Evolutionary conservation across 2,329 filamentous ascomycete species (phyloP), one percentile per base, ranked within the genome.

Genomic region (Neofusicoccum sp.): DNA sequence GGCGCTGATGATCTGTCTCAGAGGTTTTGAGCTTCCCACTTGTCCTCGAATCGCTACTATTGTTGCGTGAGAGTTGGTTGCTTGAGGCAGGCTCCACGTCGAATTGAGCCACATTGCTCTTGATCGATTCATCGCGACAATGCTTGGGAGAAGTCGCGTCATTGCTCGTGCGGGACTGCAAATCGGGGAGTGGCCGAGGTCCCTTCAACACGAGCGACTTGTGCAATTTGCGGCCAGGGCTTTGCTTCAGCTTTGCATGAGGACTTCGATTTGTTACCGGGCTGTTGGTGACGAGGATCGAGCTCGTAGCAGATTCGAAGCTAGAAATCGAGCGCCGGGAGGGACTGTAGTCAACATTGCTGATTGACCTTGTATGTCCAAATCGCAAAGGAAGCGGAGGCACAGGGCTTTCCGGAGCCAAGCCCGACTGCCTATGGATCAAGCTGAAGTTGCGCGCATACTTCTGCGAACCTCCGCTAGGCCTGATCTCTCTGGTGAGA

Each of bases 331-430:
- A 79, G 16, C 70, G 64, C 36, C 71, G 70, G 0, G 76, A 76
- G 2, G 77, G 68, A 33, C 66, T 70, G 12, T 67, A 67, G 11
- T 65, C 68, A 6, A 73, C 63, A 24, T 69, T 60, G 61, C 67
- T 69, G n/a, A 64, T 63, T 33, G 65, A 63, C n/a, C 61, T 62
- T 9, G 58, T 61, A 41, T 67, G 64, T 9, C 62, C 67, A 41
- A 70, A 72, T 57, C 67, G 70, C 8, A 74, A 66, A 20, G 78
- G 78, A 7, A 80, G 64, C 14, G 78, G 76, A 14, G 78, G 78
- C 0, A 80, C 68, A 8, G 76, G 76, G 12, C 71, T 70, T 30
- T 73, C 72, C 9, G 78, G 78, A 6, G 73, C 75, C 43, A 69
- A 68, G n/a, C 75, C 76, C 12, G 70, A 70, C 7, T 54, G 49